These are phyloP conservation scores for Thelonectria rubi DNA, from an alignment of 2,329 filamentous ascomycete genomes.

Conservation along the genomic window DNA sequence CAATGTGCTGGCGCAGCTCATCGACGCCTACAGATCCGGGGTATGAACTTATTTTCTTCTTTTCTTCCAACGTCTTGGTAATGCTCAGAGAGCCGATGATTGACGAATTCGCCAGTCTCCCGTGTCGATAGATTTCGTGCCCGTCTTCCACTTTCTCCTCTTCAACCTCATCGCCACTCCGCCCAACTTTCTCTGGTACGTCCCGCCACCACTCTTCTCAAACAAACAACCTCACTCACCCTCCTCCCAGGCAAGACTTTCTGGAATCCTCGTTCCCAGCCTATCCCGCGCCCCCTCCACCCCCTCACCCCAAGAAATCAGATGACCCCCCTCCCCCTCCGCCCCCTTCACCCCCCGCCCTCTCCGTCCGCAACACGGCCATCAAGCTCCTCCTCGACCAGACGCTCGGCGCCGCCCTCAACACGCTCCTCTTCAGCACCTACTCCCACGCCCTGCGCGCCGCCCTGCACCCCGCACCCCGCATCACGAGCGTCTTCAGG, in stretches of 20 bases:
- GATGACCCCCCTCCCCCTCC: slow-evolving; percentile 38
- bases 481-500: slow-evolving; percentile 48
- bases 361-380: slow-evolving; percentile 70
- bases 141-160: slow-evolving; percentile 79
- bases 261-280: slow-evolving; percentile 80
- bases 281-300: slow-evolving; percentile 53
- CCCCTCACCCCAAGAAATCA: slow-evolving; percentile 46
- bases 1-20: slow-evolving; percentile 76
- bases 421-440: slow-evolving; percentile 70
- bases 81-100: no score
- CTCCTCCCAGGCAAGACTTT: slow-evolving; percentile 71
- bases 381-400: slow-evolving; percentile 76
- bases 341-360: slow-evolving; percentile 48
- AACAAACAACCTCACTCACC: slow-evolving; percentile 30
- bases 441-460: slow-evolving; percentile 66
- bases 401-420: slow-evolving; percentile 70
- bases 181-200: slow-evolving; percentile 83
- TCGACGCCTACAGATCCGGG: slow-evolving; percentile 68
- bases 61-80: no score
- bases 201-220: slow-evolving; percentile 24
- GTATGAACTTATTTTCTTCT: slow-evolving; percentile 52
- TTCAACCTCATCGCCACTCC: slow-evolving; percentile 79
- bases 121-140: slow-evolving; percentile 70
- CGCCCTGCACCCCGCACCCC: slow-evolving; percentile 56
- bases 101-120: slow-evolving; percentile 55